Evolutionary conservation across 306 rosid genomes (phyloP).

Genomic region (Morella rubra): DNA sequence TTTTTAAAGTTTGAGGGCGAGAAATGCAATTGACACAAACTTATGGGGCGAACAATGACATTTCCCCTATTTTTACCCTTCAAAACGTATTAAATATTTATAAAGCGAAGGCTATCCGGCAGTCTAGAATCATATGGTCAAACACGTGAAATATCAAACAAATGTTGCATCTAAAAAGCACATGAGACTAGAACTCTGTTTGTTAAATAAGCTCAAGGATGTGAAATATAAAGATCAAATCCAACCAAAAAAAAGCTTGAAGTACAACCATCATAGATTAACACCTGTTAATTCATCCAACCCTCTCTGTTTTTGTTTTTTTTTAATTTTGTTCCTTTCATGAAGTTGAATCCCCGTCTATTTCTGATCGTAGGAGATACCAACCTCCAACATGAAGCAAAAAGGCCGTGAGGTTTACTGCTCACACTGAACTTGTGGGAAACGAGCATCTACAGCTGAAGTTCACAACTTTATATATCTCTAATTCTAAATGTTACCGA

Average conservation of each 20-base stretch:
- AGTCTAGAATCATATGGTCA: neutral
- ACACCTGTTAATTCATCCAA: neutral
- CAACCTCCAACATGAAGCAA: neutral
- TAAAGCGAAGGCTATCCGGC: too few species aligned
- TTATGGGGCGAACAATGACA: too few species aligned
- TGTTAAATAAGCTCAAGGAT: neutral
- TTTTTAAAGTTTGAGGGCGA: too few species aligned
- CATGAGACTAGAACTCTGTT: neutral
- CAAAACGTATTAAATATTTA: too few species aligned
- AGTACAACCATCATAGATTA: neutral
- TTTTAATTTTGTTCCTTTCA: neutral
- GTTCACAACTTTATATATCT: neutral
- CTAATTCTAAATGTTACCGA: neutral
- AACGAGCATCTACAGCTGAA: neutral
- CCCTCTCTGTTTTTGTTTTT: neutral
- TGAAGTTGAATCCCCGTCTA: neutral
- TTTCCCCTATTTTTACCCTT: too few species aligned
- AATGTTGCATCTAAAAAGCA: neutral
- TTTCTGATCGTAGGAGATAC: neutral
- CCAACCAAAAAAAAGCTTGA: neutral
- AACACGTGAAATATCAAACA: neutral
- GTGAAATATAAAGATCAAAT: neutral
- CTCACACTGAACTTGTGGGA: neutral
- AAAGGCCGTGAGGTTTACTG: neutral
- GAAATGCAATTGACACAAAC: too few species aligned